Conservation (phyloP, 116 monocot species). For the Phalaenopsis hybrid region DNA sequence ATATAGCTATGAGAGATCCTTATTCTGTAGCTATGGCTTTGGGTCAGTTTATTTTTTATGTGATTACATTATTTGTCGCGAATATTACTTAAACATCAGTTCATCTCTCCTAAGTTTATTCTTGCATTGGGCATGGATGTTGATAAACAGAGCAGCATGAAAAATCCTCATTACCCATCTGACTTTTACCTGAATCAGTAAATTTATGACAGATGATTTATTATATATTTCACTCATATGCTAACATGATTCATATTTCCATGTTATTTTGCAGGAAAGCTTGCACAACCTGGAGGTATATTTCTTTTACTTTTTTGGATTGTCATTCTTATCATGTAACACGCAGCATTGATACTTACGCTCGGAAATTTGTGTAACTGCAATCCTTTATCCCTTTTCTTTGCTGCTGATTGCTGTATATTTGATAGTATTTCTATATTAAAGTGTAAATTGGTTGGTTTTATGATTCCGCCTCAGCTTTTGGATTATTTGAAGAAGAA, state of each 20-base stretch:
- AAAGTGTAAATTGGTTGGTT: background rate
- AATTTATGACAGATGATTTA: background rate
- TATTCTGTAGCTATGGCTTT: slow-evolving; percentile 99
- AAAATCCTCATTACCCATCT: background rate
- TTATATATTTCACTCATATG: background rate
- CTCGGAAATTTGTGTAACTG: background rate
- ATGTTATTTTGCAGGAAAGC: slow-evolving; percentile 76
- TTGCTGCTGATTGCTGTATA: background rate
- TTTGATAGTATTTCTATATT: background rate
- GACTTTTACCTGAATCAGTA: background rate
- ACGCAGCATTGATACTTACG: background rate
- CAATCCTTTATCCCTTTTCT: background rate
- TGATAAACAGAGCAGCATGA: background rate
- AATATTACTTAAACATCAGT: background rate
- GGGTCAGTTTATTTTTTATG: slow-evolving; percentile 44
- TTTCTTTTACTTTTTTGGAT: slow-evolving; percentile 5
- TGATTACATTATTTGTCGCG: background rate
- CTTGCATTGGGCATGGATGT: slow-evolving; percentile 3
- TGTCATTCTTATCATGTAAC: background rate
- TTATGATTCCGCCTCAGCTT: too few species aligned
- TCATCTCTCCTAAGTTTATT: background rate
- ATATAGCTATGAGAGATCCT: slow-evolving; percentile 87
- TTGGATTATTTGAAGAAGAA: too few species aligned
- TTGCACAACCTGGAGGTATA: slow-evolving; percentile 82
- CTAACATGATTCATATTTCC: background rate